These are phyloP conservation scores for Boletellus emodensis DNA, from an alignment of 768 basidiomycete genomes.

Conservation along the genomic window DNA sequence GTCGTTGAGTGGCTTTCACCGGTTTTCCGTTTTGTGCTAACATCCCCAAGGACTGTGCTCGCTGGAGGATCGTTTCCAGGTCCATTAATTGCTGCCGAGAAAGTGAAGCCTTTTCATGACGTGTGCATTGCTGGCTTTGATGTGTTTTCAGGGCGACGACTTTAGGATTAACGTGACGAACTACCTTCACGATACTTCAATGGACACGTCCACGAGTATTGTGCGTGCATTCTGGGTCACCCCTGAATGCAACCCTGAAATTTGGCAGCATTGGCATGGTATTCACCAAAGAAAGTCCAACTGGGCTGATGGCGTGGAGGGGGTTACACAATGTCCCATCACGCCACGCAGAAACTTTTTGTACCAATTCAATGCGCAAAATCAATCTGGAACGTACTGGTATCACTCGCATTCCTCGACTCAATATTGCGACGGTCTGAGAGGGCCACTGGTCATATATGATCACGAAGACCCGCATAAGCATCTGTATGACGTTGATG, in stretches of 20 bases:
- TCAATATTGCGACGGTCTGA: conserved; percentile 1
- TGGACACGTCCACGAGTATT: neutral
- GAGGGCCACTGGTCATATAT: neutral
- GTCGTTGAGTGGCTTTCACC: no score
- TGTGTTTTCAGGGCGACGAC: no score
- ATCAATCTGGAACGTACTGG: neutral
- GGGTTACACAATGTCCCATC: neutral
- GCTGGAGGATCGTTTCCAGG: no score
- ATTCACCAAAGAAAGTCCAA: neutral
- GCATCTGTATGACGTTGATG: neutral
- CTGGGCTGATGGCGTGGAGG: neutral
- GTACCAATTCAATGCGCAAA: neutral
- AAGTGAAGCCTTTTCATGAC: no score
- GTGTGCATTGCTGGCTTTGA: no score
- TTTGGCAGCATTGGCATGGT: neutral
- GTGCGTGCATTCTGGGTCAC: neutral
- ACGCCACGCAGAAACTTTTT: neutral
- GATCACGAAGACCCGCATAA: neutral
- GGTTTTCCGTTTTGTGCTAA: no score
- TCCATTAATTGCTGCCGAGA: no score
- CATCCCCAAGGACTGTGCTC: no score
- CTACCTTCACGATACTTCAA: neutral
- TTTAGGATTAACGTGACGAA: neutral
- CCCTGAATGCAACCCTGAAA: no score
- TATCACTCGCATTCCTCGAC: neutral